Evolutionary conservation across 1,139 yeast species (phyloP), one percentile per base, ranked within the genome.

Genomic region (Diutina neorugosa): DNA sequence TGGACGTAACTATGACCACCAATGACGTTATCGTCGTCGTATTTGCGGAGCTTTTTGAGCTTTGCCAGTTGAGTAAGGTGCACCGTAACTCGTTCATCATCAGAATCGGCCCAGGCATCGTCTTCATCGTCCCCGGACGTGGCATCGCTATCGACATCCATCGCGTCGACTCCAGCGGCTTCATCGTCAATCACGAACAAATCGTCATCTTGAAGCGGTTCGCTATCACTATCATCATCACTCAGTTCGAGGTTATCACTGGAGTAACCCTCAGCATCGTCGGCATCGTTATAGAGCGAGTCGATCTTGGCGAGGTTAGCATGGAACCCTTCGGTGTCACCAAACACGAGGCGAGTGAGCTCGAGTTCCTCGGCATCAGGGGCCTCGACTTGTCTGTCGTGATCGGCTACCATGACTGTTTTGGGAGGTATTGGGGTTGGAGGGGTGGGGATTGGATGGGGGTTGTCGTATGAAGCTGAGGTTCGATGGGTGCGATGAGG

Each of bases 101-200:
- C 98, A 56, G 95, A 85, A 67, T 93, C 99, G 19, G 69, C 69
- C 99, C 99, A 94, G 7, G 90, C 96, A 55, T 74, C 77, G 25
- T 68, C 71, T n/a, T 58, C 60, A 16, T 70, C 76, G 11, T n/a
- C n/a, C n/a, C 19, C 49, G 12, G 68, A 71, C 8, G 56, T 63
- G 16, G 43, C 51, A 20, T 55, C 57, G 8, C 60, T 62, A 55
- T 74, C 81, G 4, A 69, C 63, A 14, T 74, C 81, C 74, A 75
- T 74, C 52, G 58, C 62, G 25, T 66, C 72, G 23, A 60, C 67
- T 4, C 12, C 70, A 23, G 53, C 57, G 18, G 67, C 75, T 6
- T 78, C 81, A 9, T 78, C 86, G 62, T 83, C 90, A 34, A 83
- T 82, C 59, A 76, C 81, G 62, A 82, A 85, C 56, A 83, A 69